Conservation (phyloP, 164 flowering plant species). For the Akebia trifoliata region DNA sequence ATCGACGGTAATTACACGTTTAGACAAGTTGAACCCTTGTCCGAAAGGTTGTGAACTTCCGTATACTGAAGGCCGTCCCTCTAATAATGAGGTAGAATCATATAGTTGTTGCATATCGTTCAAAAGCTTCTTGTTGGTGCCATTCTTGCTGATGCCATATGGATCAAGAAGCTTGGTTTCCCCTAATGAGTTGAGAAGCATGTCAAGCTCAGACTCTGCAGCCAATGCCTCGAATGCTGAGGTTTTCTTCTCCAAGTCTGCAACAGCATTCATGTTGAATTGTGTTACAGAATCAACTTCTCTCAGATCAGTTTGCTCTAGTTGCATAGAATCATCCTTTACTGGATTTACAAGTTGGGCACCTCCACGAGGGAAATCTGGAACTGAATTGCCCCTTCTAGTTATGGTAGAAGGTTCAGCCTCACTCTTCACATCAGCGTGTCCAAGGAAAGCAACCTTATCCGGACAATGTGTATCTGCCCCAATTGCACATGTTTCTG, state of each 20-base stretch:
- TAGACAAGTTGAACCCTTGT: conserved; percentile 14
- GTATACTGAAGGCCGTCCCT: neutral
- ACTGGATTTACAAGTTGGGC: conserved; percentile 2
- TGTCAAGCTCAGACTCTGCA: conserved; percentile 70
- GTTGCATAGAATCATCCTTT: conserved; percentile 10
- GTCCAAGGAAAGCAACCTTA: neutral
- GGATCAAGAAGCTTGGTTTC: conserved; percentile 33
- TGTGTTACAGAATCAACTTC: conserved; percentile 11
- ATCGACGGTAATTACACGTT: conserved; percentile 7
- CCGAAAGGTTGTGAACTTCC: conserved; percentile 9
- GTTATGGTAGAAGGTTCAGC: neutral
- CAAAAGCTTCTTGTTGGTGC: conserved; percentile 1
- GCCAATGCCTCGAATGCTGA: conserved; percentile 39
- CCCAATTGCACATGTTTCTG: conserved; percentile 13
- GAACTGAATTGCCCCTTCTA: conserved; percentile 3
- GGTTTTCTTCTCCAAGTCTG: conserved; percentile 14
- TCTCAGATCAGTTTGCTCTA: conserved; percentile 9
- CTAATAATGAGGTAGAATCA: conserved; percentile 1
- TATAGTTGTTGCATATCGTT: conserved; percentile 6
- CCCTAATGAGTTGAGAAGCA: conserved; percentile 59
- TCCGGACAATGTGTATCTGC: conserved; percentile 3
- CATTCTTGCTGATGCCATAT: conserved; percentile 16
- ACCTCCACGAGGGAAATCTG: conserved; percentile 3
- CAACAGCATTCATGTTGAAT: conserved; percentile 4
- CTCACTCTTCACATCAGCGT: neutral